Evolutionary conservation across 345 rosid species (phyloP).

Genomic region (Aethionema arabicum): DNA sequence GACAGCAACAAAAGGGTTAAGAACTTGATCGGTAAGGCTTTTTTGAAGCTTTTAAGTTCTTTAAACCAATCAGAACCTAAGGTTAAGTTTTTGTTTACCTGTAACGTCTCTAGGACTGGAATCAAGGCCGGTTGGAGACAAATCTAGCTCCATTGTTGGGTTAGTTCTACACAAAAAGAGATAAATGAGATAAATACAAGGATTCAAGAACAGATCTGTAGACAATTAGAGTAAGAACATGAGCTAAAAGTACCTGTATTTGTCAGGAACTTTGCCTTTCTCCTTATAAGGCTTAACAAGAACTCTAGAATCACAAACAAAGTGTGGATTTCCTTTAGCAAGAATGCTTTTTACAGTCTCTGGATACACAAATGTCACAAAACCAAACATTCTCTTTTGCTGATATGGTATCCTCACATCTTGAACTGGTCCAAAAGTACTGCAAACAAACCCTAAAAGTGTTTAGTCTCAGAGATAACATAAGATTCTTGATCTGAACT

Average conservation of each 20-base stretch:
- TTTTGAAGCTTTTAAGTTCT: slow-evolving; percentile 33
- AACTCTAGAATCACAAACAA: slow-evolving; percentile 87
- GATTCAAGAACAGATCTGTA: neutral
- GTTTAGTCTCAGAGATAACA: slow-evolving; percentile 23
- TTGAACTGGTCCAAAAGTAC: slow-evolving; percentile 91
- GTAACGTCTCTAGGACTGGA: slow-evolving; percentile 60
- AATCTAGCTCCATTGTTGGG: slow-evolving; percentile 30
- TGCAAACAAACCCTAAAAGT: slow-evolving; percentile 29
- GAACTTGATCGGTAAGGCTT: neutral
- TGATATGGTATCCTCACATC: slow-evolving; percentile 95
- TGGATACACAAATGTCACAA: slow-evolving; percentile 84
- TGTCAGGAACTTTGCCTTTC: slow-evolving; percentile 92
- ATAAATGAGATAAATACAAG: neutral
- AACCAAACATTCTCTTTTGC: slow-evolving; percentile 97
- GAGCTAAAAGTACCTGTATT: slow-evolving; percentile 54
- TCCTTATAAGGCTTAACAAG: slow-evolving; percentile 96
- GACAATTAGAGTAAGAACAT: slow-evolving; percentile 1
- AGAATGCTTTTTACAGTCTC: slow-evolving; percentile 86
- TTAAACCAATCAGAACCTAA: slow-evolving; percentile 28
- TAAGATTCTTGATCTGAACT: slow-evolving; percentile 5
- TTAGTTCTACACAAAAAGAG: slow-evolving; percentile 28
- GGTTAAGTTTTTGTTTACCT: slow-evolving; percentile 35
- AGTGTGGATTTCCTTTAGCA: slow-evolving; percentile 93
- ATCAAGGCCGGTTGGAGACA: slow-evolving; percentile 75
- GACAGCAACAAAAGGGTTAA: slow-evolving; percentile 20